Percentiles rank a stretch among this genome's conserved stretches.
phyloP scores from a whole-genome alignment of 176 grass and related monocot genomes.

The Paspalum vaginatum region DNA sequence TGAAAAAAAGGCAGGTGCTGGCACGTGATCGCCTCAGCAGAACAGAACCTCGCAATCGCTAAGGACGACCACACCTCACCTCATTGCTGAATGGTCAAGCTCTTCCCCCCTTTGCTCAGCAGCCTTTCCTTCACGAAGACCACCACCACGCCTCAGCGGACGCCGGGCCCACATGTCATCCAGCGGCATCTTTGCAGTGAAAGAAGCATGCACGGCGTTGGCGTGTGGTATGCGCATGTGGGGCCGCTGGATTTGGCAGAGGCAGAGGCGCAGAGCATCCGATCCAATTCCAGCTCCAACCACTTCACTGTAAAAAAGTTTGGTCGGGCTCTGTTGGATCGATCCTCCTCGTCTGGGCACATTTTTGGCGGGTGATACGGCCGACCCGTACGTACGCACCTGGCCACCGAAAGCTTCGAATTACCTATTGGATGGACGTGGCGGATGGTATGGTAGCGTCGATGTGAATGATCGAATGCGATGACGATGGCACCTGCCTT shows the following conservation, averaged over 20 bases:
- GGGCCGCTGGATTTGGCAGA: conserved; percentile 19
- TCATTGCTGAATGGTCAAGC: conserved; percentile 14
- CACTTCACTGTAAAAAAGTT: conserved; percentile 21
- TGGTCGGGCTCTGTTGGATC: conserved; percentile 41
- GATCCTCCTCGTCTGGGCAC: conserved; percentile 42
- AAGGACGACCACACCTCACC: background rate
- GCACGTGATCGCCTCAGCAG: conserved; percentile 38
- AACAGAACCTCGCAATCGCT: conserved; percentile 24
- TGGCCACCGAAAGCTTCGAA: conserved; percentile 51
- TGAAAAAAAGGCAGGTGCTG: background rate
- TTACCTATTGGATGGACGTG: background rate
- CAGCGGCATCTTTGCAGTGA: background rate
- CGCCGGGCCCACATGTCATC: background rate
- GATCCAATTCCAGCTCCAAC: conserved; percentile 57
- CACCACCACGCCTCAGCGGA: no score
- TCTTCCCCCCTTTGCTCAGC: background rate
- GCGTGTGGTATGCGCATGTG: conserved; percentile 3
- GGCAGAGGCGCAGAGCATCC: background rate
- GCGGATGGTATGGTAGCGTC: no score
- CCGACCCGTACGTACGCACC: conserved; percentile 8
- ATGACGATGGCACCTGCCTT: background rate
- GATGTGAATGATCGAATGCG: background rate
- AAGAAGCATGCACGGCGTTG: background rate
- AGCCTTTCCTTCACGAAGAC: no score
- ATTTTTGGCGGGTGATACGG: conserved; percentile 9